Base-by-base conservation (phyloP, 352 stramenopile species). In the Blastocystis sp. region DNA sequence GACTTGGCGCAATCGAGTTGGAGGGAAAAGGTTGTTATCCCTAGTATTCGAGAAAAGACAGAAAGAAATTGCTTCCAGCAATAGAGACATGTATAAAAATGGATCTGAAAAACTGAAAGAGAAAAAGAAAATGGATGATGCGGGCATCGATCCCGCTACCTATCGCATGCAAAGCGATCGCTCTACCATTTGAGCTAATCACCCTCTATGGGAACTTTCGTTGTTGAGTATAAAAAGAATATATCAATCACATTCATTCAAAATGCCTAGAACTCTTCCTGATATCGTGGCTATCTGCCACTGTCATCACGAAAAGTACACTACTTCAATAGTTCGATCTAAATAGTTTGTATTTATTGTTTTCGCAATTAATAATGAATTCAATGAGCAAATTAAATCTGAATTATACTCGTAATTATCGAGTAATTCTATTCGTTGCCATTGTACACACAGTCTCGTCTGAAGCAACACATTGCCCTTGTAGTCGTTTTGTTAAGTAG, bases 181-280 rank as follows among this genome's bases (percentile, higher is more conserved):
- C 73, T 82, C 73, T 82, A 82, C 73, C 73, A 82, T 82, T 82
- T 82, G 73, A 88, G 76, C 76, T 88, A 88, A 62, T 76, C 63
- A 88, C 76, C 76, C 76, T 34, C 41, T 79, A 39, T 7, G 26
- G 1, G n/a, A 47, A 2, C 1, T 76, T 55, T 24, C 7, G 18
- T 2, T 47, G 30, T 47, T 26, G 4, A 45, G n/a, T 2, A 24
- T 43, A 55, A n/a, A 43, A 43, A 76, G 18, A 11, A 76, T 39
- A 47, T 39, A 70, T 70, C 24, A 43, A 59, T 59, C 20, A n/a
- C 50, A 1, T 59, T n/a, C 20, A n/a, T 59, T 59, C 0, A n/a
- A 3, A 3, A n/a, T 59, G 13, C 1, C 1, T n/a, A n/a, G 13
- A 59, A n/a, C 50, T n/a, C 11, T 59, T 59, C 50, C 50, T 59